Base-by-base conservation (phyloP, 2,329 filamentous ascomycete genomes). In the Colletotrichum zoysiae region DNA sequence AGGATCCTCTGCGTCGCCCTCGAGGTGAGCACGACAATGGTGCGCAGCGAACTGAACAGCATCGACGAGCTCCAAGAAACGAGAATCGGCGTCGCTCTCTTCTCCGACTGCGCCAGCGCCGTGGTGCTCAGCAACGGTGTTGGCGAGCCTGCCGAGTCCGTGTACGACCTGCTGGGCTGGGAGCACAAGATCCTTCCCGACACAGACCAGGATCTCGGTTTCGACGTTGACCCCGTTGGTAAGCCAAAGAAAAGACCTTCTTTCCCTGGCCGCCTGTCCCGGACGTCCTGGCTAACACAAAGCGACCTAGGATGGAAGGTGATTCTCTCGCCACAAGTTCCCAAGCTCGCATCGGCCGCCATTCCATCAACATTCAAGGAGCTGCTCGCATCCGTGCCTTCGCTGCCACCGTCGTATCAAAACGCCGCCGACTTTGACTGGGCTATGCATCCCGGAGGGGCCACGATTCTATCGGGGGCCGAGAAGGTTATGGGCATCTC, bases 401-500 rank as follows among this genome's bases (percentile, higher is more conserved):
- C 81, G 1, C 79, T 89, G 3, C 86, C 88, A 0, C 76, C 78
- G 6, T 76, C 79, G 9, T 86, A 86, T 75, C 77, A 79, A n/a
- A 74, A 78, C 0, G 83, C 90, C 0, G 78, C 83, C 0, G 88
- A 91, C 71, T 92, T 92, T 74, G 91, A 93, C 82, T 93, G 91
- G 91, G 91, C 91, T 0, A 86, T 93, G 77, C 91, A 93, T 75
- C 91, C 91, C 0, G 91, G 91, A 5, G 91, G 91, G 23, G 85
- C 89, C 0, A 89, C 90, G 1, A 92, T 93, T 53, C 82, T 93
- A 2, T 85, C 89, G 0, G 90, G 90, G 0, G 89, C 91, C 0
- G 88, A 92, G 78, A 82, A 82, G 53, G 84, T 83, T 1, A 84
- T 93, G 83, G 78, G 81, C 7, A 86, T 93, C 58, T 84, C 84